Evolutionary conservation across 352 stramenopile species (phyloP), one percentile per base, ranked within the genome.

Genomic region (Phytophthora lateralis): DNA sequence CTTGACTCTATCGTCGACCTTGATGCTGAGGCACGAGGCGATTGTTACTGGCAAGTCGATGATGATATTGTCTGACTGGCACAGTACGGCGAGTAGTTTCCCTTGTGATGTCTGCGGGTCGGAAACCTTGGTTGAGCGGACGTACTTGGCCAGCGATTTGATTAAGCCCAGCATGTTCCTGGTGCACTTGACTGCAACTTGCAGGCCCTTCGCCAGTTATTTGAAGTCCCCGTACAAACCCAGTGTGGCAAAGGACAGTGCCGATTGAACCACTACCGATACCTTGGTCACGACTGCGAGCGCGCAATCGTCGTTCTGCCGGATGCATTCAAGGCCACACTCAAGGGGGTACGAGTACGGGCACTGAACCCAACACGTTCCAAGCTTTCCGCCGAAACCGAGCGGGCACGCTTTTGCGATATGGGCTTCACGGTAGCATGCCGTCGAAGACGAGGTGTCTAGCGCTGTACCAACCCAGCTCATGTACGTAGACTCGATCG

Each of bases 391-490:
- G 4, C 18, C 9, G 32, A 38, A 75, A 15, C 49, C 55, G 8
- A 32, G 29, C 1, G 71, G 64, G 43, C 71, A 80, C 4, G 39
- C 57, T 17, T 60, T 55, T 3, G 46, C 59, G 11, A 75, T 56
- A 37, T 75, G 68, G 21, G 71, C 45, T 54, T 80, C 61, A 2
- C 71, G 71, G 21, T 77, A 77, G 18, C 71, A 80, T 1, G 68
- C 71, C 8, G 60, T 51, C 24, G 68, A 44, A 7, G 18, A 50
- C 2, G 62, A 53, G 29, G 45, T 66, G 7, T 63, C 62, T 5
- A 70, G 44, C 17, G 48, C 55, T 0, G 62, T 58, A 2, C 55
- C 64, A 6, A 75, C 57, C 62, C 67, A 75, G 48, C 72, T 75
- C 29, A 55, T 46, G 14, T 70, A 62, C 0, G 62, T 70, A 11